A percentile compares a stretch with the other conserved stretches of the same genome.
Evolutionary conservation across 768 basidiomycete species (phyloP).

Genomic region (Dentipellis fragilis): DNA sequence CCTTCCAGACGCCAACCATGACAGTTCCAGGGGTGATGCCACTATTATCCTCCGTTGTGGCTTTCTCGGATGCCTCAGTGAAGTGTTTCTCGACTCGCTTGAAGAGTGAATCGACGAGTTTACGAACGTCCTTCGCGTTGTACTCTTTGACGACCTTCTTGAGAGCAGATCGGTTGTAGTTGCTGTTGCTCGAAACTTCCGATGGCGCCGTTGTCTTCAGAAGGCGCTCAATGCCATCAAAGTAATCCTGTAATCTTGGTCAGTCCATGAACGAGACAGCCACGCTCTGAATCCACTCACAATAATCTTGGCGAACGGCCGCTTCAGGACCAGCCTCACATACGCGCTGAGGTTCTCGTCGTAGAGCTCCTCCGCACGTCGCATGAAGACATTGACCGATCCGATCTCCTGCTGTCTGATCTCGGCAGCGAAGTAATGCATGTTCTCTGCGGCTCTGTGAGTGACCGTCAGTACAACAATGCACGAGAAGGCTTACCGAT

Average conservation of each 20-base stretch:
- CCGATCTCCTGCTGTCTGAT: slow-evolving; percentile 59
- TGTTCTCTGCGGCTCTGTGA: slow-evolving; percentile 59
- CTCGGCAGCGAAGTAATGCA: slow-evolving; percentile 88
- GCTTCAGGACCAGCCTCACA: slow-evolving; percentile 74
- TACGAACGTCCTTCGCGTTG: slow-evolving; percentile 81
- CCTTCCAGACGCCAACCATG: slow-evolving; percentile 81
- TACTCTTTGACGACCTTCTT: slow-evolving; percentile 83
- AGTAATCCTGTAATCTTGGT: slow-evolving; percentile 66
- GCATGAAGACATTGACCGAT: slow-evolving; percentile 52
- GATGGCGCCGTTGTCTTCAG: slow-evolving; percentile 68
- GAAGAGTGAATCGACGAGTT: slow-evolving; percentile 75
- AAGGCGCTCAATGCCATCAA: slow-evolving; percentile 85
- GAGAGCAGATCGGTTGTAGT: slow-evolving; percentile 67
- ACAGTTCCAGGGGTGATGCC: slow-evolving; percentile 53
- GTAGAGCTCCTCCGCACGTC: slow-evolving; percentile 73
- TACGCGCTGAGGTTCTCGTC: slow-evolving; percentile 85
- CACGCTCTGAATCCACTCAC: slow-evolving; percentile 20
- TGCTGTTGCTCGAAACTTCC: slow-evolving; percentile 66
- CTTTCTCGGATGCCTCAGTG: slow-evolving; percentile 66
- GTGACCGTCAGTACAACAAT: neutral
- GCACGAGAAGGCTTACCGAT: slow-evolving; percentile 53
- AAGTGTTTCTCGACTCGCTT: slow-evolving; percentile 97
- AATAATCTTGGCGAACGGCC: slow-evolving; percentile 80
- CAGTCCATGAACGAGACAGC: neutral
- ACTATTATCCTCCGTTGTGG: slow-evolving; percentile 36